Evolutionary conservation across 768 basidiomycete species (phyloP), one percentile per base, ranked within the genome.

Genomic region (Sarcodon sp.): DNA sequence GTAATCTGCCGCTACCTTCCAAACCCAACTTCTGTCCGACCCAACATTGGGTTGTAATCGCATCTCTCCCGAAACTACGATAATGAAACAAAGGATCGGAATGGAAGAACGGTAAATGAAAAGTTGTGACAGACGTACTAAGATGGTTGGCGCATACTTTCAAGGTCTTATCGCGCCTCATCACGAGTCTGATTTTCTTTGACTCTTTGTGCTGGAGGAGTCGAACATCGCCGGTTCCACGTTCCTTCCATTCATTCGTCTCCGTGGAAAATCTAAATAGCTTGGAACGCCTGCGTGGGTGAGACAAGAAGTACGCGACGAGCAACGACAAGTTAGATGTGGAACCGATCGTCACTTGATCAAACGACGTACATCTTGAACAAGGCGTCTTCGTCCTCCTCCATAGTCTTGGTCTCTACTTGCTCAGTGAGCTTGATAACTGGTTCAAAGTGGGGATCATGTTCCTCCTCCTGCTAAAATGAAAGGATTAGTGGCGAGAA

Each of bases 61-160:
- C 90, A 98, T 98, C 54, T 96, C 92, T 37, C 73, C 52, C 21
- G 87, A 68, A 63, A 98, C 94, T 97, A 56, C 51, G 55, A 13
- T 53, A 34, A 21, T 18, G 12, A 48, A 43, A 35, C 27, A 21
- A 27, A 27, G 27, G 47, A 11, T 46, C 41, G n/a, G 37, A 16
- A 21, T n/a, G 33, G 48, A 44, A 36, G 27, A 18, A 10, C 34
- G 35, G 27, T 39, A 39, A 16, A 35, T 48, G 13, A 32, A 16
- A 33, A 39, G 46, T 35, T 34, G 21, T 11, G 45, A n/a, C 43
- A 18, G 9, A 67, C 73, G 69, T 59, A 97, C 96, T 80, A 55
- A 79, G 68, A 69, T 98, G 96, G 72, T 99, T 99, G 50, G 96
- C 96, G 67, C 96, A 98, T 68, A 98, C 93, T 68, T 99, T 98